Conservation (phyloP, 371 early-diverging fungal species). For the Coemansia sp. region DNA sequence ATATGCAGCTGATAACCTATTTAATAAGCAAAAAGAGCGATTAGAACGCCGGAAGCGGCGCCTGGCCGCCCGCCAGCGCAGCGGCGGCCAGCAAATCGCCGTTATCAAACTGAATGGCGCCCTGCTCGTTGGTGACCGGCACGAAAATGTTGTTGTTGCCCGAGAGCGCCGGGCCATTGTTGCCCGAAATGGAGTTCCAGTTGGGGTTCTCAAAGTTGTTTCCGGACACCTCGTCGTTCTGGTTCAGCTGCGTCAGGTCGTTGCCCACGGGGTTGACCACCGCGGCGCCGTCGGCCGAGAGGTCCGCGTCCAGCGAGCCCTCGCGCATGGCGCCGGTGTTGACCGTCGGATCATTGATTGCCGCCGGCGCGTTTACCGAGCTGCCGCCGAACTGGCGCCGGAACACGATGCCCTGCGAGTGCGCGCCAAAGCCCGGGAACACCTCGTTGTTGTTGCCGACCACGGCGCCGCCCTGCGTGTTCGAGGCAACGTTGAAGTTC, state of each 20-base stretch:
- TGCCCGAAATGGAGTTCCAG: slow-evolving; percentile 22
- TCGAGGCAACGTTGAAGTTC: slow-evolving; percentile 25
- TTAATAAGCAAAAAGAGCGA: background rate
- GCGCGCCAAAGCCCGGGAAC: background rate
- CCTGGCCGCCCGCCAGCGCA: slow-evolving; percentile 12
- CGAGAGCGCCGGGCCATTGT: slow-evolving; percentile 38
- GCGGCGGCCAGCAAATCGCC: slow-evolving; percentile 35
- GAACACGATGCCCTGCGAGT: slow-evolving; percentile 4
- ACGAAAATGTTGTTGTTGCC: slow-evolving; percentile 38
- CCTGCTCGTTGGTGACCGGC: slow-evolving; percentile 35
- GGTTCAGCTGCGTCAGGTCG: slow-evolving; percentile 24
- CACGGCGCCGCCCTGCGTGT: slow-evolving; percentile 23
- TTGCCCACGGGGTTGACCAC: slow-evolving; percentile 42
- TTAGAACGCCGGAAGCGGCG: background rate
- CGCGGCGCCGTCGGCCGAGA: slow-evolving; percentile 29
- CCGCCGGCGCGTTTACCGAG: slow-evolving; percentile 28
- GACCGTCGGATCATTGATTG: slow-evolving; percentile 17
- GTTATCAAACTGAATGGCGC: slow-evolving; percentile 47
- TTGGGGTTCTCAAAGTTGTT: slow-evolving; percentile 36
- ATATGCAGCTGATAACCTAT: too few relatives aligned
- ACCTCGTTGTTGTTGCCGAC: slow-evolving; percentile 44
- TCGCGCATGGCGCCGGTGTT: slow-evolving; percentile 31
- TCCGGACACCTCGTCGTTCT: slow-evolving; percentile 31
- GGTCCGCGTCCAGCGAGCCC: slow-evolving; percentile 24
- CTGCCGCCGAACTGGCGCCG: slow-evolving; percentile 10